Base-by-base conservation (phyloP, 768 basidiomycete genomes). In the Phylloporus rhodoxanthus region DNA sequence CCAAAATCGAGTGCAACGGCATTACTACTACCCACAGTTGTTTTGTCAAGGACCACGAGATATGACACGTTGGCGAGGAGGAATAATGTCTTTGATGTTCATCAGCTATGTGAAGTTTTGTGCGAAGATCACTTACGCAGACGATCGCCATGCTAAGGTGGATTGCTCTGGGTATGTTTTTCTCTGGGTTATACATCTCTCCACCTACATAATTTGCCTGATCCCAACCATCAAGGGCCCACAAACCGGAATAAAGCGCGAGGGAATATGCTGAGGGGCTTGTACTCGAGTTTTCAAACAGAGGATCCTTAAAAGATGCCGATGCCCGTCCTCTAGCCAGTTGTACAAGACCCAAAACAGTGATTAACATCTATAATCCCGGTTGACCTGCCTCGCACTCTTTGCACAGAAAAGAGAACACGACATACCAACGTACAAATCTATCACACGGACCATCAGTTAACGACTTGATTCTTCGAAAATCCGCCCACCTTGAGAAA, bases 221-320 rank as follows among this genome's bases (percentile, higher is more conserved):
- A 60, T 94, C 94, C 93, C 93, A 99, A 1, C 95, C 95, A 66
- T 93, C 93, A 56, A 91, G 93, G 2, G 93, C 93, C 91, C 88
- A 97, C 4, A 98, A 71, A 3, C 92, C 91, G 10, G 92, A 95
- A 67, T 96, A 99, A 6, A 97, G 72, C 0, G 94, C 95, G n/a
- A 97, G 73, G 6, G 94, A 90, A 70, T 91, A 97, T 2, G 82
- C 75, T 1, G 90, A 87, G 1, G 91, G 87, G 53, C 88, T 88
- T 15, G 69, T 76, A 48, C 84, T 87, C 15, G 90, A 85, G 8
- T 77, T 82, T 11, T 74, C 69, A 58, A 95, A 96, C 25, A 87
- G 63, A n/a, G 84, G 75, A 40, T 76, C 75, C 37, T 70, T 75
- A 40, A 95, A 74, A 4, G 87, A 85, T 14, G 75, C 72, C 0